A percentile compares a stretch with the other conserved stretches of the same genome.
These are phyloP conservation scores for Phytophthora niederhauseri DNA, from an alignment of 352 stramenopile genomes.

Conservation along the genomic window DNA sequence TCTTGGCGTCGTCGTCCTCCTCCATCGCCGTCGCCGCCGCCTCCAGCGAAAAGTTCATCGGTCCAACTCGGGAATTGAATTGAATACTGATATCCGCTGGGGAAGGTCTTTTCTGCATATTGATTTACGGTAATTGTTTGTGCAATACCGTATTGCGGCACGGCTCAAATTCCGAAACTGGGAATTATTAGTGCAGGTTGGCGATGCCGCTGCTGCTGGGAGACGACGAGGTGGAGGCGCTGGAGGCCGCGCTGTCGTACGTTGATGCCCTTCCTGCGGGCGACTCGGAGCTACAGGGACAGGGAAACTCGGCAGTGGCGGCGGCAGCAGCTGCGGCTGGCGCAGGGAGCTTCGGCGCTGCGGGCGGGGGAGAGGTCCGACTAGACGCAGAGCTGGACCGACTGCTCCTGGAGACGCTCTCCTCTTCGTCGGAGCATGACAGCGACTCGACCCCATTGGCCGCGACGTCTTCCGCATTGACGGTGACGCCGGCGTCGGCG, in stretches of 20 bases:
- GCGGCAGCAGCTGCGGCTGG: background rate
- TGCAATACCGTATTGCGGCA: too few species aligned
- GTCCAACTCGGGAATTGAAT: background rate
- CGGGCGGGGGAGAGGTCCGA: slow-evolving; percentile 15
- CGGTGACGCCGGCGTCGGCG: background rate
- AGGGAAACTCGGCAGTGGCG: background rate
- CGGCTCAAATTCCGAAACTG: background rate
- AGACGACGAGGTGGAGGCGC: slow-evolving; percentile 35
- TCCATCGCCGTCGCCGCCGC: slow-evolving; percentile 14
- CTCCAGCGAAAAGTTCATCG: slow-evolving; percentile 8
- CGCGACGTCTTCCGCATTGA: slow-evolving; percentile 3
- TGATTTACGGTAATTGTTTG: background rate
- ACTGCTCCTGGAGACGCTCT: slow-evolving; percentile 33
- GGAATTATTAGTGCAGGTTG: background rate
- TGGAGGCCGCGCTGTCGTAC: slow-evolving; percentile 36
- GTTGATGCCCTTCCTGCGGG: slow-evolving; percentile 19
- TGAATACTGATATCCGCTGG: slow-evolving; percentile 17
- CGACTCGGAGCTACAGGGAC: background rate
- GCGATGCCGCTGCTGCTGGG: slow-evolving; percentile 38
- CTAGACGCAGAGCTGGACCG: slow-evolving; percentile 33
- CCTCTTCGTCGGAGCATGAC: slow-evolving; percentile 27
- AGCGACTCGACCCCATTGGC: slow-evolving; percentile 5
- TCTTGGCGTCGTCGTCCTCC: slow-evolving; percentile 23
- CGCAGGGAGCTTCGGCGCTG: slow-evolving; percentile 1
- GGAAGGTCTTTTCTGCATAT: background rate